Evolutionary conservation across 106 monocot genomes (phyloP).

Genomic region (Platanthera guangdongensis): DNA sequence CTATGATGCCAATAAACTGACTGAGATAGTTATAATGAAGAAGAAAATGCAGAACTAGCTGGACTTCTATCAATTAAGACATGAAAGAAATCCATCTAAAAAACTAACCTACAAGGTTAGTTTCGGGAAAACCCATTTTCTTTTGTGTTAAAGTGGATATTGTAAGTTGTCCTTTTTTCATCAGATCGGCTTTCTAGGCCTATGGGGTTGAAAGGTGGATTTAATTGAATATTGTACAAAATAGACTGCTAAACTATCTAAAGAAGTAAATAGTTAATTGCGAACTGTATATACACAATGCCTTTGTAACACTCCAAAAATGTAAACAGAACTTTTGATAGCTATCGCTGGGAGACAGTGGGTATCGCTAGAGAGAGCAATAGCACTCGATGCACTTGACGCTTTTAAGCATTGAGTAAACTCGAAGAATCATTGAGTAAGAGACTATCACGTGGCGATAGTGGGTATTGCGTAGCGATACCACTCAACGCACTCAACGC

Average conservation of each 20-base stretch:
- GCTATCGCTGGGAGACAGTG: too few relatives aligned
- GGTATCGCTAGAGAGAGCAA: too few relatives aligned
- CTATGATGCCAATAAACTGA: constrained; percentile 45
- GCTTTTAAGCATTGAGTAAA: too few relatives aligned
- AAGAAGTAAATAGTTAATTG: constrained; percentile 30
- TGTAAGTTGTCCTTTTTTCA: neutral
- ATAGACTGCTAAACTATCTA: constrained; percentile 38
- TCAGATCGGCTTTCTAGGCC: constrained; percentile 52
- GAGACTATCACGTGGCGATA: too few relatives aligned
- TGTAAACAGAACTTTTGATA: too few relatives aligned
- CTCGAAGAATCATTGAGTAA: too few relatives aligned
- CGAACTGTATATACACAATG: neutral
- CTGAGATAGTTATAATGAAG: constrained; percentile 40
- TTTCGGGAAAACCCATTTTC: neutral
- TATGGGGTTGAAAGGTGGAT: constrained; percentile 50
- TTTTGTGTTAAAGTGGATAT: neutral
- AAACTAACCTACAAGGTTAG: constrained; percentile 45
- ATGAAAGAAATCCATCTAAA: constrained; percentile 36
- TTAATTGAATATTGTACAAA: constrained; percentile 38
- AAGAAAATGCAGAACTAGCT: constrained; percentile 44
- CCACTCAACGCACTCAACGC: too few relatives aligned
- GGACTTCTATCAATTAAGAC: constrained; percentile 42
- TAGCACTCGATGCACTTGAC: too few relatives aligned
- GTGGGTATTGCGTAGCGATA: too few relatives aligned
- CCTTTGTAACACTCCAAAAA: too few relatives aligned